Base-by-base conservation (phyloP, 2,329 filamentous ascomycete genomes). In the Aspergillus cejpii region DNA sequence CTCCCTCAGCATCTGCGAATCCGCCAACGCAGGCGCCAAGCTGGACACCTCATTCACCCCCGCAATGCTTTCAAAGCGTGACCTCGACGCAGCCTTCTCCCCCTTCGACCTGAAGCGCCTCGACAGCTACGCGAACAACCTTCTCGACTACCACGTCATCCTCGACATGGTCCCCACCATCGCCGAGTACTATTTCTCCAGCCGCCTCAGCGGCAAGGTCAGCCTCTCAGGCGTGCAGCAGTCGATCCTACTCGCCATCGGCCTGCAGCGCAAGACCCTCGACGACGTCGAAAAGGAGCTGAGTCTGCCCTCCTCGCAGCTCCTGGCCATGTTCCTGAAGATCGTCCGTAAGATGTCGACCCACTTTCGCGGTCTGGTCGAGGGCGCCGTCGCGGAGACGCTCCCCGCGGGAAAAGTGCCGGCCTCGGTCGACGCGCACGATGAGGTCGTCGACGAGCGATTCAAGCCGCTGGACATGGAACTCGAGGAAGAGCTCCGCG, bases 311-410 rank as follows among this genome's bases (percentile, higher is more conserved):
- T 77, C 80, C 2, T 84, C 82, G 36, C 92, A 97, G 70, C 73
- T 96, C 3, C 75, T 98, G 50, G 90, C 91, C 49, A 94, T 97
- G 85, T 97, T 98, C 67, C 87, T 95, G 65, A 98, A 98, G 74
- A 85, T 95, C 49, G 77, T 96, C 48, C 81, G 89, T 53, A 97
- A 97, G 72, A 78, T 95, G 29, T 85, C 85, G 2, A 75, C 78
- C 2, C 80, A 90, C 62, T 92, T 98, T 68, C 79, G 82, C 24
- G 72, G 76, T 3, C 69, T 97, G 1, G 76, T 96, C 2, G 80
- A 88, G 33, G 81, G 80, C 3, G 88, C 87, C 0, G 83, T 84
- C 8, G 83, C 80, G 44, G 79, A 81, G 1, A 74, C 80, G 37
- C 72, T 90, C 57, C 84, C 84, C 3, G 70, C 73, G 36, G 66